Base-by-base conservation (phyloP, 441 rosid genomes). In the Daphne laureola region DNA sequence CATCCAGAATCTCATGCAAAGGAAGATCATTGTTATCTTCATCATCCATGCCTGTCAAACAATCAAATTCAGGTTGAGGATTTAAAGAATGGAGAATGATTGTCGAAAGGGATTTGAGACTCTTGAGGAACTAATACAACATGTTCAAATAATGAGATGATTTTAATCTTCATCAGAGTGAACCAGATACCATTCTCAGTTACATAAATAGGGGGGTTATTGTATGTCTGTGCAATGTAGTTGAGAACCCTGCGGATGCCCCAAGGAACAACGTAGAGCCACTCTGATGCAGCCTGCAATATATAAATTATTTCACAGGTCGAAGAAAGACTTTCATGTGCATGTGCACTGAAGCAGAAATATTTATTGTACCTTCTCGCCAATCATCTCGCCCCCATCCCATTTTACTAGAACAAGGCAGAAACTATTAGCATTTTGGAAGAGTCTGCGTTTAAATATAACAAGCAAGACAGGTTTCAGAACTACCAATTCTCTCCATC, bases 201-300 rank as follows among this genome's bases (percentile, higher is more conserved):
- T 27, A 91, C 58, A 68, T 67, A 86, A 58, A 91, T 74, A 50
- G 67, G 69, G 43, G 91, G 84, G 46, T 73, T 78, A 43, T 75
- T 77, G 78, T 86, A 91, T 63, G 66, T 73, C 67, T 69, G n/a
- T 1, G 74, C 69, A 55, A 91, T 56, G 77, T 86, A 75, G 67
- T 78, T 86, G 55, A 91, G 76, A 62, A 74, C 77, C 76, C 66
- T 88, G 47, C 86, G 73, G 58, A 91, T 78, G 68, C 95, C 98
- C 95, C 96, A 91, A 43, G 98, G 98, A 72, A 83, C 95, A 67
- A 81, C 68, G 51, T 76, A 86, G 54, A 91, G 95, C 96, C 96
- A 91, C 25, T 81, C 86, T 5, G 98, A 91, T 58, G 98, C 98
- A 51, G 95, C 95, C 96, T 91, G 87, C 61, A 56, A 67, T 46